Percentiles rank a stretch among this genome's conserved stretches.
Evolutionary conservation across 495 filamentous ascomycete species (phyloP).

Genomic region (Penicillium bialowiezense): DNA sequence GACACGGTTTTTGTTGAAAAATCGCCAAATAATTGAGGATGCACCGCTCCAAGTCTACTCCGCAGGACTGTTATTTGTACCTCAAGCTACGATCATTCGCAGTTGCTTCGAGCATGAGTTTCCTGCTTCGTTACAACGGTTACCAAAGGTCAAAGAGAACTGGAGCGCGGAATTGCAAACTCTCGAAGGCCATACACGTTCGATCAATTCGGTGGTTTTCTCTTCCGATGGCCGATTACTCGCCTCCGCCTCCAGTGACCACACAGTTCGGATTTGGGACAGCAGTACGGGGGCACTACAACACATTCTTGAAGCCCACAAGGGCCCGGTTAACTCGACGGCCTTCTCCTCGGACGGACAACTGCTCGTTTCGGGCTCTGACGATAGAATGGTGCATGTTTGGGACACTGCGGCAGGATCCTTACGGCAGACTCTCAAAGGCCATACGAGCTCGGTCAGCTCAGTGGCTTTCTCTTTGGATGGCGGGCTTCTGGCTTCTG

Average conservation of each 20-base stretch:
- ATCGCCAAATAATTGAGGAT: slow-evolving; percentile 29
- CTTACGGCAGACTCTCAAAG: not conserved
- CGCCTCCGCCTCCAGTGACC: not conserved
- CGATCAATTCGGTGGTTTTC: not conserved
- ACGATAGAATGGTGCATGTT: slow-evolving; percentile 19
- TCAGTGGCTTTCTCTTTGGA: not conserved
- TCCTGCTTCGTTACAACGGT: slow-evolving; percentile 2
- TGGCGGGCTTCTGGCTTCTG: not conserved
- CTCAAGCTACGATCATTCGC: slow-evolving; percentile 23
- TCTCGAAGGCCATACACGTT: not conserved
- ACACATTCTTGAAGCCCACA: slow-evolving; percentile 19
- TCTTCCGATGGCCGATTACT: not conserved
- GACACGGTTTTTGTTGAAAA: slow-evolving; percentile 29
- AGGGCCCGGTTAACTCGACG: slow-evolving; percentile 1
- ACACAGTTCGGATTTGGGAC: not conserved
- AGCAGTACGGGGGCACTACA: not conserved
- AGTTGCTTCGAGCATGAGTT: not conserved
- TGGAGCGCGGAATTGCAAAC: slow-evolving; percentile 8
- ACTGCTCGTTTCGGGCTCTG: slow-evolving; percentile 7
- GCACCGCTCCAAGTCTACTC: not conserved
- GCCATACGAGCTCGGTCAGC: not conserved
- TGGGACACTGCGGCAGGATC: slow-evolving; percentile 15
- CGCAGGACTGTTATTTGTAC: slow-evolving; percentile 32
- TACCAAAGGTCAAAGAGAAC: slow-evolving; percentile 9
- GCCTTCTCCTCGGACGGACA: slow-evolving; percentile 19